Base-by-base conservation (phyloP, 2,329 filamentous ascomycete species). In the Fusarium nurragi region DNA sequence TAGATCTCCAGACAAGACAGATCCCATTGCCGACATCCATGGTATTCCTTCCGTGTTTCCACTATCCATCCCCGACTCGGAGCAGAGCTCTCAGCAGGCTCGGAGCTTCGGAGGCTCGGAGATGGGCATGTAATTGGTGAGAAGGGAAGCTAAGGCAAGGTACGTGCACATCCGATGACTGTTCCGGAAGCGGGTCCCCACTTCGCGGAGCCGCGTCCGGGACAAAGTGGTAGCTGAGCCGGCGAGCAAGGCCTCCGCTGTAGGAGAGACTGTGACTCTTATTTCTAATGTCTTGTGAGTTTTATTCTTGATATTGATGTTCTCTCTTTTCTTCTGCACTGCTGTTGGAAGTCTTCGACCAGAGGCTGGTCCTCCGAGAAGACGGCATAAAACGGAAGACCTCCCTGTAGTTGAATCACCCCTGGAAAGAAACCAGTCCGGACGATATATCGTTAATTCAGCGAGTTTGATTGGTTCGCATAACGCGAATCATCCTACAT, bases 71-170 rank as follows among this genome's bases (percentile, higher is more conserved):
- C 47, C 40, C 18, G 8, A 43, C 50, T 65, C 63, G 63, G 63
- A 63, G 28, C n/a, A 43, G 41, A 43, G 6, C 30, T 32, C 23
- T n/a, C 19, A 43, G 41, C 18, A 50, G 12, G 52, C 64, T 70
- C 68, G 68, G 68, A 70, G 65, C 37, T 65, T 70, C 68, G 68
- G 68, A 70, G 68, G 46, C 61, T 65, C 57, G 64, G 60, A 49
- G 51, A 41, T 58, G 57, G 48, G 38, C 28, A 30, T 22, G 50
- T 50, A 21, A 32, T 28, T 43, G 32, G 32, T 34, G 16, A 5
- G 16, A 34, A 26, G 4, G 25, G 18, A 23, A 41, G 37, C 46
- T 52, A 57, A 47, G 21, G 40, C 30, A 50, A 56, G 46, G 60
- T 53, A 60, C 54, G 45, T 41, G 30, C 38, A 43, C 40, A 41